Evolutionary conservation across 2,329 filamentous ascomycete species (phyloP), one percentile per base, ranked within the genome.

Genomic region (Aureobasidium sp.): DNA sequence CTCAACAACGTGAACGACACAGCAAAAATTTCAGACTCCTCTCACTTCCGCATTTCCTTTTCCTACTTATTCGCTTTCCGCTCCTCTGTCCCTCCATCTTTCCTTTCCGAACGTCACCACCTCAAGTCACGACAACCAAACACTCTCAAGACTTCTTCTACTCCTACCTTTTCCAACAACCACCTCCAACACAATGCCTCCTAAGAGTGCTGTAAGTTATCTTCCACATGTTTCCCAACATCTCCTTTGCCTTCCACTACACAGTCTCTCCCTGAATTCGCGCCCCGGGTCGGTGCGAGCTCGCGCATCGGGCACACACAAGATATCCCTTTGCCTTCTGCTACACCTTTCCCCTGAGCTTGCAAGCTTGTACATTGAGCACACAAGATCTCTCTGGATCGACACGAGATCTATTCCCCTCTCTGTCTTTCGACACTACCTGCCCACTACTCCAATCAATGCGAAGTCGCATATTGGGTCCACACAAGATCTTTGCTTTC

Each of bases 201-300:
- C 57, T 35, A 59, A 59, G 37, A 45, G 31, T 8, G 27, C 42
- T 11, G 57, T 60, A 53, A 60, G 57, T 60, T 21, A 31, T 47
- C n/a, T 38, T 38, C 8, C 29, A 9, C 23, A 5, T 21, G 35
- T 35, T n/a, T 51, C 19, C 4, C 46, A 59, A 23, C 19, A 21
- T 6, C 10, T 19, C 29, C 21, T 49, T 53, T 35, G 8, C 31
- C 38, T 45, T 23, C 40, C 25, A 15, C 53, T 21, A 23, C 17
- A 43, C n/a, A n/a, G 13, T 21, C 40, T 11, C 21, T n/a, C 55
- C n/a, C 43, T 35, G 31, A 19, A 4, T 13, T 10, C 19, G 19
- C 9, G 23, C 29, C 25, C 25, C 29, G 46, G 46, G 46, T 29
- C 23, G 13, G 29, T n/a, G 43, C 13, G 17, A 7, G 4, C 2